These are phyloP conservation scores for Boletus fagicola DNA, from an alignment of 768 basidiomycete species.

Conservation along the genomic window DNA sequence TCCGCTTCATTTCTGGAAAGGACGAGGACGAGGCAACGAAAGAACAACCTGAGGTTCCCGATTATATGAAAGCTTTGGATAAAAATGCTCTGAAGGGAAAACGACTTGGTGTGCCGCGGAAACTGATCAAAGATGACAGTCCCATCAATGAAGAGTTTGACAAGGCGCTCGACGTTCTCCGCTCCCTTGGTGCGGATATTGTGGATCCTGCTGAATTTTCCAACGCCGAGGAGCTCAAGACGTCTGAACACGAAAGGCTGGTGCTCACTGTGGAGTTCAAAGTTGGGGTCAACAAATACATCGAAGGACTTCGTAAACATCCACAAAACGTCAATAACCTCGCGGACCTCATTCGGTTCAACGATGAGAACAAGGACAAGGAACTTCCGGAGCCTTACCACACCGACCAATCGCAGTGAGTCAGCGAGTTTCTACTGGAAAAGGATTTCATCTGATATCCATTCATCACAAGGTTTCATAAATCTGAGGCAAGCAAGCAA, in stretches of 20 bases:
- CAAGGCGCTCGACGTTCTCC: conserved; percentile 37
- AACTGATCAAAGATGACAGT: conserved; percentile 25
- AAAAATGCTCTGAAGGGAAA: conserved; percentile 47
- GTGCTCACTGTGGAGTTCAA: conserved; percentile 61
- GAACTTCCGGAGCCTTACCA: conserved; percentile 42
- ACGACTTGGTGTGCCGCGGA: conserved; percentile 54
- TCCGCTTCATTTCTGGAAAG: conserved; percentile 51
- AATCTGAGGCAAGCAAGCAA: conserved; percentile 22
- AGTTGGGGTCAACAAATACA: conserved; percentile 53
- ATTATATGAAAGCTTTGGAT: conserved; percentile 54
- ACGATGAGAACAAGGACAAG: conserved; percentile 48
- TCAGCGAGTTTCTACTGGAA: neutral
- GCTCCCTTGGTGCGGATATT: conserved; percentile 45
- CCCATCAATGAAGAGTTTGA: conserved; percentile 38
- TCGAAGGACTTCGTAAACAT: conserved; percentile 44
- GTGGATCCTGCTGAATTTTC: conserved; percentile 65
- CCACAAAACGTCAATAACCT: conserved; percentile 56
- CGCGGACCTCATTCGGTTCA: conserved; percentile 57
- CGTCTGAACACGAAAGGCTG: conserved; percentile 47
- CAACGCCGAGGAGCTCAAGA: conserved; percentile 46
- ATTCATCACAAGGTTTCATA: conserved; percentile 18
- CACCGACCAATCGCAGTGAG: conserved; percentile 36
- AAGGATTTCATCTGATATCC: neutral
- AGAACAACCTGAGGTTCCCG: conserved; percentile 52
- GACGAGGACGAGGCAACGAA: conserved; percentile 53